A percentile compares a stretch with the other conserved stretches of the same genome.
Evolutionary conservation across 805 yeast genomes (phyloP).

Genomic region (Suhomyces kilbournensis): DNA sequence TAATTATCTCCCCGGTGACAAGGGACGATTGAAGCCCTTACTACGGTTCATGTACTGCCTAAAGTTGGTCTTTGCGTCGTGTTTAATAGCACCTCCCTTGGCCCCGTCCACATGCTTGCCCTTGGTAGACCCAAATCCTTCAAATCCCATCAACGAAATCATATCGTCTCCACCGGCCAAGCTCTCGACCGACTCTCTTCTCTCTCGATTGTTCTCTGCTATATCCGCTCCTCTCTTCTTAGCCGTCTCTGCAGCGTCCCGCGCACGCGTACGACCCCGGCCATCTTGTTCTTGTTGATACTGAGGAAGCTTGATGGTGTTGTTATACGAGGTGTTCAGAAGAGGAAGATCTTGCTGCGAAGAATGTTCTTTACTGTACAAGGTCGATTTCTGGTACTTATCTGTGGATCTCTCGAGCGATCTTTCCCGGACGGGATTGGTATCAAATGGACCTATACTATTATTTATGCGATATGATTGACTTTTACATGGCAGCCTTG

Average conservation of each 20-base stretch:
- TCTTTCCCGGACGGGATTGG: slow-evolving; percentile 12
- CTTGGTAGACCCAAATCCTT: slow-evolving; percentile 53
- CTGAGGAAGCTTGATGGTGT: slow-evolving; percentile 12
- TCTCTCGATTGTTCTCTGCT: slow-evolving; percentile 2
- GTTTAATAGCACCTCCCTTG: slow-evolving; percentile 42
- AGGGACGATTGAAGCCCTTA: slow-evolving; percentile 54
- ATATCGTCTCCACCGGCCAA: slow-evolving; percentile 24
- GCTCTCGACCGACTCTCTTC: slow-evolving; percentile 16
- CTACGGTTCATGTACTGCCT: slow-evolving; percentile 60
- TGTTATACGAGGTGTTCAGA: slow-evolving; percentile 17
- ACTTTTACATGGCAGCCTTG: slow-evolving; percentile 18
- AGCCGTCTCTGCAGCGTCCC: slow-evolving; percentile 11
- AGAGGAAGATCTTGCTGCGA: slow-evolving; percentile 15
- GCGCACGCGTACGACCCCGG: slow-evolving; percentile 23
- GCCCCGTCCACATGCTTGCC: slow-evolving; percentile 53
- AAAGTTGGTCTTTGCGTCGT: slow-evolving; percentile 42
- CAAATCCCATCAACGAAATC: slow-evolving; percentile 56
- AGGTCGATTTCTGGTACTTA: slow-evolving; percentile 13
- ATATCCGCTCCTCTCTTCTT: slow-evolving; percentile 3
- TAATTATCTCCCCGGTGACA: slow-evolving; percentile 40
- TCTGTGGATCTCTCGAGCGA: slow-evolving; percentile 15
- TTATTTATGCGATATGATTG: background rate
- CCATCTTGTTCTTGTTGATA: slow-evolving; percentile 16
- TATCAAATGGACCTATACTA: background rate
- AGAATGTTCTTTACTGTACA: slow-evolving; percentile 13